Evolutionary conservation across 208 protist genomes (phyloP), one percentile per base, ranked within the genome.

Genomic region (Crithidia bombi): DNA sequence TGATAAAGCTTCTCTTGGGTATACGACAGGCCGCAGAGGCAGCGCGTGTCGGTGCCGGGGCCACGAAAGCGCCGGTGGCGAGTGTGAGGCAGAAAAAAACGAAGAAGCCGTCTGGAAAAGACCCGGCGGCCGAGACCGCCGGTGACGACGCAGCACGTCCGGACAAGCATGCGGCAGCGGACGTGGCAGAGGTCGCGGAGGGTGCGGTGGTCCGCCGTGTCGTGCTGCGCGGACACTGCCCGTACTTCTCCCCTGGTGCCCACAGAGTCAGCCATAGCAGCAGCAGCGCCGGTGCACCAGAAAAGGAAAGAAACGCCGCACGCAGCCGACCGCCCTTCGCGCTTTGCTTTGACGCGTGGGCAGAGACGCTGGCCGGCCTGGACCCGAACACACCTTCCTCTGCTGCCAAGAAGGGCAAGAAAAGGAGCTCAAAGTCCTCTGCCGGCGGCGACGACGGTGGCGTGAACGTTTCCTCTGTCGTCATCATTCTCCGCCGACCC

Each of bases 261-360:
- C 36, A 28, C 52, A 23, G 19, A n/a, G 6, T 47, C 61, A 36
- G 10, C 33, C 15, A 51, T 12, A 62, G 1, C 23, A 44, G 23
- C 28, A 12, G 25, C 52, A 58, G 43, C 33, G 7, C 14, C 14
- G 19, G 15, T 2, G 17, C 52, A 26, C 15, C 39, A 3, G 56
- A 32, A 17, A 47, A 36, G 26, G 39, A 50, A 7, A 21, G 1
- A 36, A 23, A 25, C 17, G 23, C 21, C 14, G 36, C 2, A 39
- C 35, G 4, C 35, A 3, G 17, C 35, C 35, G 15, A 35, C 36
- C 72, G 5, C 5, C 61, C 14, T 82, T 82, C 33, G 73, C 66
- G 15, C 15, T 92, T 25, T 78, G 73, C 25, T 54, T 92, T 28
- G 87, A 92, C 49, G 73, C 75, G 11, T 92, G 83, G 81, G 69